Evolutionary conservation across 192 early-diverging fungal species (phyloP).

Genomic region (Rhizophagus clarus): DNA sequence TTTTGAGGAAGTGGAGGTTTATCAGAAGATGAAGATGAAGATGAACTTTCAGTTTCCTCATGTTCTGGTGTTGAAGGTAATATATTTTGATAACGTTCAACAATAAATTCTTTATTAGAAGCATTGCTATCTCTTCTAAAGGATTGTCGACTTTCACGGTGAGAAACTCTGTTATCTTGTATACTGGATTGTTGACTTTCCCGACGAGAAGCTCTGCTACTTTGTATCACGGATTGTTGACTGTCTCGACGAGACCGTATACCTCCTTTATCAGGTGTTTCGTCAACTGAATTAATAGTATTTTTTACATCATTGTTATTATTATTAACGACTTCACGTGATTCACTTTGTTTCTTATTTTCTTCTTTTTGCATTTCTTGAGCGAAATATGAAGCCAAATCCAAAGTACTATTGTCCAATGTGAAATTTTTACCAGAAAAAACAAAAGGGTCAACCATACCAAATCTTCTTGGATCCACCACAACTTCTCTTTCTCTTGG

Average conservation of each 20-base stretch:
- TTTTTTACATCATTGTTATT: background rate
- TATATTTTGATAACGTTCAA: no score
- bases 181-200: background rate
- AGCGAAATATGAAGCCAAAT: background rate
- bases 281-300: background rate
- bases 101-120: background rate
- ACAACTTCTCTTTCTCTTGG: background rate
- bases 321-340: background rate
- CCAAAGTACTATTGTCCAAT: background rate
- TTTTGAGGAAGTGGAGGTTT: background rate
- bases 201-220: background rate
- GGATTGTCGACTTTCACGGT: background rate
- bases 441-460: background rate
- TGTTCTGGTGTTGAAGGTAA: background rate
- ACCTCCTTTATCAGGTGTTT: background rate
- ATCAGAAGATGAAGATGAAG: background rate
- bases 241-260: background rate
- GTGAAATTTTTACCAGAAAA: background rate
- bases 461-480: background rate
- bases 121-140: background rate
- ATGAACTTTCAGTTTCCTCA: background rate
- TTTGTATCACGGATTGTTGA: background rate
- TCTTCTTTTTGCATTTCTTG: background rate
- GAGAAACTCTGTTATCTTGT: background rate
- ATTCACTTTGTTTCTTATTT: background rate